Conservation (phyloP, 2,329 filamentous ascomycete genomes). For the Colletotrichum sp. region DNA sequence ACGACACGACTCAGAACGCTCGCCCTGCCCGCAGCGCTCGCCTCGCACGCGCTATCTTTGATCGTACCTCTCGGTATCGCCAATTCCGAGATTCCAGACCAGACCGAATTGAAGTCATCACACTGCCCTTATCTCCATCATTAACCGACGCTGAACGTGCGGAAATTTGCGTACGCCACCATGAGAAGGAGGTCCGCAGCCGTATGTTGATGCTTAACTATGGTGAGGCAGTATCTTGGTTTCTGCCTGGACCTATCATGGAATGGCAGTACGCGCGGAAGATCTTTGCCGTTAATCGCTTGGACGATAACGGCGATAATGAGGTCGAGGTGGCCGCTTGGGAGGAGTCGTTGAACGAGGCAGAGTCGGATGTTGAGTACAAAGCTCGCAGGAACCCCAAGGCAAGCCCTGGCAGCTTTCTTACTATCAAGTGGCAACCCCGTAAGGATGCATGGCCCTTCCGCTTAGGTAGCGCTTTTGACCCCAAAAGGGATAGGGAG, state of each 20-base stretch:
- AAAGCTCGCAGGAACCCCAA: background rate
- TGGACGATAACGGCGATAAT: background rate
- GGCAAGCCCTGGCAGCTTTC: background rate
- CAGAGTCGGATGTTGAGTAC: background rate
- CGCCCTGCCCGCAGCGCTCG: background rate
- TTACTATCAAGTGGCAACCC: background rate
- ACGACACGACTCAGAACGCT: background rate
- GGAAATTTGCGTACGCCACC: background rate
- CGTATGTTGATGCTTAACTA: background rate
- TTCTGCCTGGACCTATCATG: background rate
- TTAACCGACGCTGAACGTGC: background rate
- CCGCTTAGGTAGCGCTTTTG: background rate
- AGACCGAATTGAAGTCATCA: background rate
- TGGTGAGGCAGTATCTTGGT: background rate
- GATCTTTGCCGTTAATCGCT: background rate
- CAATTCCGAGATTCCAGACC: background rate
- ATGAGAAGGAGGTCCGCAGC: background rate
- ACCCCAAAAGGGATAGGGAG: background rate
- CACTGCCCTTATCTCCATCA: background rate
- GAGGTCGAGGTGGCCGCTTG: background rate
- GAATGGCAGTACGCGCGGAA: background rate
- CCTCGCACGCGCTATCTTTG: background rate
- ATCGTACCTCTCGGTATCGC: background rate
- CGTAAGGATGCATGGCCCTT: background rate
- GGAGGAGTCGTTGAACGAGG: background rate